Evolutionary conservation across 2,329 filamentous ascomycete genomes (phyloP), one percentile per base, ranked within the genome.

Genomic region (Pseudocercospora musae): DNA sequence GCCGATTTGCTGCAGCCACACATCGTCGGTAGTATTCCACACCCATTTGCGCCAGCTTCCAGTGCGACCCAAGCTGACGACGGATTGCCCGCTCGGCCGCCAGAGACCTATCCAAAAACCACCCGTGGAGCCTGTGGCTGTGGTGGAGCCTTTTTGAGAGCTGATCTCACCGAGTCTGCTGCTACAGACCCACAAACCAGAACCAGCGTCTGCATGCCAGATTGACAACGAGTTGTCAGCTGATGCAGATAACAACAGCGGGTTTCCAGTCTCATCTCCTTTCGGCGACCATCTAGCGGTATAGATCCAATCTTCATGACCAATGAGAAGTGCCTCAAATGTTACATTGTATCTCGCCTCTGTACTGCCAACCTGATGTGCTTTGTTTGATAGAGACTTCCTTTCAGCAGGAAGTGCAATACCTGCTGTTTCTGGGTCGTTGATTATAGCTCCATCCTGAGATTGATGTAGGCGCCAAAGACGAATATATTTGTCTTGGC

Each of bases 251-350:
- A 99, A 84, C 11, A 90, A 81, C 62, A 82, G 85, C 15, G 71
- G 69, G 11, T 57, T 40, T 18, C 66, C 62, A 1, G 74, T 78
- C 54, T 75, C 77, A 62, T 80, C 78, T 13, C 77, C 71, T 48
- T 80, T 75, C 6, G 81, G 81, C 62, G 85, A 84, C 93, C 93
- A 97, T 59, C 83, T 82, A 1, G 91, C 88, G 60, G 90, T 96
- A 77, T 96, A 98, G 61, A 99, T 94, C 95, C 95, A 99, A 72
- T 99, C 95, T 74, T 99, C 95, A 73, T 99, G 95, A 8, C 95
- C 95, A 2, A 99, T 85, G 5, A 99, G 84, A 2, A 99, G 81
- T 0, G 95, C 95, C 76, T 99, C 95, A 69, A 99, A 98, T 0
- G 92, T 96, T 60, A 96, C 82, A 6, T 89, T 90, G 76, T 90